A percentile compares a stretch with the other conserved stretches of the same genome.
These are phyloP conservation scores for Lumnitzera racemosa DNA, from an alignment of 345 rosid genomes.

Conservation along the genomic window DNA sequence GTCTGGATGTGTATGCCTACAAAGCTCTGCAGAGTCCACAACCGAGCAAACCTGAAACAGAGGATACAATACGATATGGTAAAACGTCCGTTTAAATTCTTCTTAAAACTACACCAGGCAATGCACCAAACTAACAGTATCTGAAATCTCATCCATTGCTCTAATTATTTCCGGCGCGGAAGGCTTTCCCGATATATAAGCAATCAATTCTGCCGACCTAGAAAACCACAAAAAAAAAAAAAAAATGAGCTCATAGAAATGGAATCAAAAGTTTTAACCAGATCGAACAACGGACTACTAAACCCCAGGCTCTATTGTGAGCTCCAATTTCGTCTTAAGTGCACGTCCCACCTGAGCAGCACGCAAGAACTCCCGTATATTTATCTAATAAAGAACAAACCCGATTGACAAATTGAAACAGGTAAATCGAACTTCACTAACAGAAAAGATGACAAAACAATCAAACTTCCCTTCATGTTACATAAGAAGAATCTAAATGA, in stretches of 20 bases:
- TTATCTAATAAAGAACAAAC: background rate
- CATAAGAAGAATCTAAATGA: too few species aligned
- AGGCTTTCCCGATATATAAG: slow-evolving; percentile 56
- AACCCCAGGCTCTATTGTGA: too few species aligned
- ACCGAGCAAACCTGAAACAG: slow-evolving; percentile 73
- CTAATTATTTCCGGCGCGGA: slow-evolving; percentile 57
- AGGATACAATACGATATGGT: background rate
- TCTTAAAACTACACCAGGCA: background rate
- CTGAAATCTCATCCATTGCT: slow-evolving; percentile 92
- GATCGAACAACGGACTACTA: too few species aligned
- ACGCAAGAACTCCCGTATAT: too few species aligned
- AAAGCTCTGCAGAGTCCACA: slow-evolving; percentile 93
- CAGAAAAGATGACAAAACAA: too few species aligned
- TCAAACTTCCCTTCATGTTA: too few species aligned
- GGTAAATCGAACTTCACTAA: too few species aligned
- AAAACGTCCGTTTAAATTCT: background rate
- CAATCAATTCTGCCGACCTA: slow-evolving; percentile 73
- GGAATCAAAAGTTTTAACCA: too few species aligned
- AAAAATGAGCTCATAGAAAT: too few species aligned
- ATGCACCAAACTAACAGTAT: slow-evolving; percentile 48
- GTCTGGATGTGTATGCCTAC: slow-evolving; percentile 91
- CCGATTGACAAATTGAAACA: too few species aligned
- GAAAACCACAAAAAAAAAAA: slow-evolving; percentile 1
- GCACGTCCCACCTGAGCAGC: too few species aligned
- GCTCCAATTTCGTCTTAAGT: too few species aligned